Evolutionary conservation across 306 rosid species (phyloP).

Genomic region (Chamaecrista fasciculata): DNA sequence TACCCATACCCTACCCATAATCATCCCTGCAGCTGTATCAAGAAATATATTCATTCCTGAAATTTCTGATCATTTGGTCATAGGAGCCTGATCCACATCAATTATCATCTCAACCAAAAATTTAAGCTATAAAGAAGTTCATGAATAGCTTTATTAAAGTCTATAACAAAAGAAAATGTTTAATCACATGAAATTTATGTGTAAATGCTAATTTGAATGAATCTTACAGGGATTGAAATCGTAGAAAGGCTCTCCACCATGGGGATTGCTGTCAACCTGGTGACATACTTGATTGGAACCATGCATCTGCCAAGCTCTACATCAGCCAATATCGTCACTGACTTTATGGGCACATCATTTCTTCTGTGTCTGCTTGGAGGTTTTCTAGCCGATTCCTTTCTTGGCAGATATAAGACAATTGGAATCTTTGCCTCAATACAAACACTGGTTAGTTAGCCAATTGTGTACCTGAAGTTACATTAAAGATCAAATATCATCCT

Average conservation of each 20-base stretch:
- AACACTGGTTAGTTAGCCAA: slow-evolving; percentile 46
- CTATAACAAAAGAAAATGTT: neutral
- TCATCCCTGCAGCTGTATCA: too few species aligned
- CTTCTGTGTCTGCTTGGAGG: slow-evolving; percentile 90
- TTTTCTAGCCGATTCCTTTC: slow-evolving; percentile 89
- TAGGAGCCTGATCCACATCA: neutral
- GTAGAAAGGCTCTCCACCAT: slow-evolving; percentile 62
- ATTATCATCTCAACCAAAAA: neutral
- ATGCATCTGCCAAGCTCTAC: slow-evolving; percentile 92
- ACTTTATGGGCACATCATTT: slow-evolving; percentile 82
- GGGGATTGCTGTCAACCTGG: slow-evolving; percentile 89
- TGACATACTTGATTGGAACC: slow-evolving; percentile 76
- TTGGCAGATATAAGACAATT: slow-evolving; percentile 79
- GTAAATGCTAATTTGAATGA: neutral
- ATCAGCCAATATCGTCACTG: slow-evolving; percentile 91
- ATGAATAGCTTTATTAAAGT: neutral
- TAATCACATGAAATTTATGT: neutral
- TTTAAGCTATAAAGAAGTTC: neutral
- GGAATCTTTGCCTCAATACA: slow-evolving; percentile 74
- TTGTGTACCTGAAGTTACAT: neutral
- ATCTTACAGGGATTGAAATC: slow-evolving; percentile 12
- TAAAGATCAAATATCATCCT: neutral
- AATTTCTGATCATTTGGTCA: neutral
- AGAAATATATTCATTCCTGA: neutral
- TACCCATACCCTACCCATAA: too few species aligned